Base-by-base conservation (phyloP, 768 basidiomycete genomes). In the Suillus brevipes region DNA sequence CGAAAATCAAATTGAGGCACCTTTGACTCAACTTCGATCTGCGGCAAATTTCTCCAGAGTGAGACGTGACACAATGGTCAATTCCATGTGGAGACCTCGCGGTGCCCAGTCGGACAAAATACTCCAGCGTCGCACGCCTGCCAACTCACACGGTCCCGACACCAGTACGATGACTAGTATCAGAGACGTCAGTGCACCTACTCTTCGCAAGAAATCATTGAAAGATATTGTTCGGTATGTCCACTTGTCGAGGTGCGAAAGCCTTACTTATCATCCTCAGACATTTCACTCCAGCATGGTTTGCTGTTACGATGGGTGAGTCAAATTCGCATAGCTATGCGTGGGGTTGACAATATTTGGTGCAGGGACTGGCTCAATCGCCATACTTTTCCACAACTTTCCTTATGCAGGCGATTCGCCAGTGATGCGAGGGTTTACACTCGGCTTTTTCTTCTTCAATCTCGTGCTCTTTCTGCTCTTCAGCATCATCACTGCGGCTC, bases 371-470 rank as follows among this genome's bases (percentile, higher is more conserved):
- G 85, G 85, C 4, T 77, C 81, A 0, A 75, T 89, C 16, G 85
- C 85, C 66, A 80, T 82, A 43, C 79, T 90, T 40, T 85, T 89
- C 70, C 77, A 81, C 45, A 79, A 71, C 12, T 87, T 87, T 70
- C 89, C 88, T 0, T 90, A 88, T 69, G 83, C 80, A 3, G 71
- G 69, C 42, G 73, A 76, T 38, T 80, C 82, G 5, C 65, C 67
- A 13, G 67, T 78, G n/a, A 80, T 86, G 68, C 75, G 76, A 58
- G 72, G 74, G 13, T 68, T 85, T 55, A 78, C 82, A 36, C 77
- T 85, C 38, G 74, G 80, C 6, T 79, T 90, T 69, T 89, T 89
- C 76, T 81, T 87, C 72, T 73, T 90, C 65, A 86, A 89, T 71
- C 77, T 88, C 42, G 66, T 71, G 2, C 78, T 90, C 9, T 90